Percentiles rank a stretch among this genome's conserved stretches.
These are phyloP conservation scores for Tetrahymena malaccensis DNA, from an alignment of 73 alveolate species.

Conservation along the genomic window DNA sequence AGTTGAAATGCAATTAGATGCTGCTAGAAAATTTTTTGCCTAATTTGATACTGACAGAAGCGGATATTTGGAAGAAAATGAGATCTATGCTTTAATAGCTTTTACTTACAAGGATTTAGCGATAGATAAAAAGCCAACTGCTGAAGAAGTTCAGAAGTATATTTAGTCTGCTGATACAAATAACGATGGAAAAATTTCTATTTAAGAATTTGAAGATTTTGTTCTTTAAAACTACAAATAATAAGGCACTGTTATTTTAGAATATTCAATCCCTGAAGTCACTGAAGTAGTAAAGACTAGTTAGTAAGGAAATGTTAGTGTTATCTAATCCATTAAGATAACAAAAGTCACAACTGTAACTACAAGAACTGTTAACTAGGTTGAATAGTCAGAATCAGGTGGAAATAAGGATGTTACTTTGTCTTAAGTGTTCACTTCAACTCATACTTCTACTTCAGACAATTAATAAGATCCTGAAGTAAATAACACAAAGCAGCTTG, in stretches of 20 bases:
- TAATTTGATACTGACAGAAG: slow-evolving; percentile 32
- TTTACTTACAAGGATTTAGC: slow-evolving; percentile 31
- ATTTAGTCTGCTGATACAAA: slow-evolving; percentile 30
- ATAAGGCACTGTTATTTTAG: background rate
- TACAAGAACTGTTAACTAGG: background rate
- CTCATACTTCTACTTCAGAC: background rate
- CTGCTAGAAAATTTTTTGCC: slow-evolving; percentile 20
- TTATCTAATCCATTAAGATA: background rate
- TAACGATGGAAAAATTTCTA: slow-evolving; percentile 29
- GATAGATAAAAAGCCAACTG: slow-evolving; percentile 13
- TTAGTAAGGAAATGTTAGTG: background rate
- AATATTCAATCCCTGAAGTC: background rate
- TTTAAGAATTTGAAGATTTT: slow-evolving; percentile 25
- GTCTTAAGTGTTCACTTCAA: background rate
- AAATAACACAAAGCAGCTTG: background rate
- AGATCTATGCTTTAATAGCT: slow-evolving; percentile 24
- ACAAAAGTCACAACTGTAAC: background rate
- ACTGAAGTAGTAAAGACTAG: background rate
- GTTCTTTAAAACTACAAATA: slow-evolving; percentile 7
- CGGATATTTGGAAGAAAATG: slow-evolving; percentile 38
- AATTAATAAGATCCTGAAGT: background rate
- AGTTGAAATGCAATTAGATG: slow-evolving; percentile 22
- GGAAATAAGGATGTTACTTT: background rate
- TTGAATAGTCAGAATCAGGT: background rate
- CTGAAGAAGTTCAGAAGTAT: slow-evolving; percentile 35